Conservation (phyloP, 805 yeast species). For the Crinitomyces ghanaensis region DNA sequence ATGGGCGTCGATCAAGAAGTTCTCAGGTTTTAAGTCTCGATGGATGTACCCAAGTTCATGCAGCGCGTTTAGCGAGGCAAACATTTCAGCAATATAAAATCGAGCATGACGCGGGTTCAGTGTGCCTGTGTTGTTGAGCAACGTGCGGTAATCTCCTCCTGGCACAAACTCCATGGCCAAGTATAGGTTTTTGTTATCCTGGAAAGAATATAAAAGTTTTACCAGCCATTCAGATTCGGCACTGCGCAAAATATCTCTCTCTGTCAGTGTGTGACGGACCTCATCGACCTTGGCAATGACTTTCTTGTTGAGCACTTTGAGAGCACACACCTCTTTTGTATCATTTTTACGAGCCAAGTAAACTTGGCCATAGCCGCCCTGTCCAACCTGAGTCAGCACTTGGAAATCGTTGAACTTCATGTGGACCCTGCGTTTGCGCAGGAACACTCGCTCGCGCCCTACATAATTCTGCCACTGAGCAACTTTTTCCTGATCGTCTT, state of each 20-base stretch:
- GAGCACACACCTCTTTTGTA: constrained; percentile 89
- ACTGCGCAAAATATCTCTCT: constrained; percentile 92
- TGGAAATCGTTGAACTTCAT: constrained; percentile 94
- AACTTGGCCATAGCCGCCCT: constrained; percentile 99
- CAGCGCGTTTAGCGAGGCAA: constrained; percentile 82
- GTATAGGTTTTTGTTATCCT: constrained; percentile 78
- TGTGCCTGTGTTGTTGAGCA: constrained; percentile 85
- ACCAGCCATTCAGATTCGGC: constrained; percentile 95
- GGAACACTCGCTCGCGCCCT: constrained; percentile 71
- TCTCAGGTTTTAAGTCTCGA: constrained; percentile 93
- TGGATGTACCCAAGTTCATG: constrained; percentile 95
- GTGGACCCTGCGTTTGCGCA: constrained; percentile 81
- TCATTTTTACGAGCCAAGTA: constrained; percentile 89
- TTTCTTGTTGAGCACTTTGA: constrained; percentile 82
- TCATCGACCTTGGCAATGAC: constrained; percentile 82
- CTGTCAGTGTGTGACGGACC: constrained; percentile 90
- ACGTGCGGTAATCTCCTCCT: constrained; percentile 96
- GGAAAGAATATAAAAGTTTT: constrained; percentile 86
- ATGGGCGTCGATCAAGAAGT: constrained; percentile 75
- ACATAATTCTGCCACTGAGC: constrained; percentile 67
- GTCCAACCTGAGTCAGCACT: constrained; percentile 96
- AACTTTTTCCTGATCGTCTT: constrained; percentile 31
- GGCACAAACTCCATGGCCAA: constrained; percentile 99
- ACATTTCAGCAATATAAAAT: constrained; percentile 93
- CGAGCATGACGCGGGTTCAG: constrained; percentile 91